phyloP scores from a whole-genome alignment of 176 grass and related monocot genomes.

The Elaeis guineensis region DNA sequence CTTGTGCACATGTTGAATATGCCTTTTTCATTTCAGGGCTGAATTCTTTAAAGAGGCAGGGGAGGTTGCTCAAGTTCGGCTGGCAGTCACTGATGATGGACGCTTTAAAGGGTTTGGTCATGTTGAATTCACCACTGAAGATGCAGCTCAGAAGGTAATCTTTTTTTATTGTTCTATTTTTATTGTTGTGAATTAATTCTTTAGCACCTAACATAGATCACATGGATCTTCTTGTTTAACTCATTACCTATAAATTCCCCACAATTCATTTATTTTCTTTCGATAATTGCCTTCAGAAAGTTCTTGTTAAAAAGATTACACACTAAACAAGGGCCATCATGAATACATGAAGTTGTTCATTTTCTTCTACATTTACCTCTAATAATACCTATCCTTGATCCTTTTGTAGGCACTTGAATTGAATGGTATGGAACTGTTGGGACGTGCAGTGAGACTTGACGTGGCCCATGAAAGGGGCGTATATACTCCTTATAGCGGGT shows the following conservation, averaged over 20 bases:
- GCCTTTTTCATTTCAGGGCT: slow-evolving; percentile 24
- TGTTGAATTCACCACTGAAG: slow-evolving; percentile 52
- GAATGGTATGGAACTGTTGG: slow-evolving; percentile 42
- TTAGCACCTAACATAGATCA: too few species aligned
- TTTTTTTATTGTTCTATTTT: not conserved
- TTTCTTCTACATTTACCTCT: not conserved
- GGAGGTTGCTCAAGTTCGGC: slow-evolving; percentile 53
- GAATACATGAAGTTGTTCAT: too few species aligned
- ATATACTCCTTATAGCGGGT: slow-evolving; percentile 56
- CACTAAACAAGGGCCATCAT: too few species aligned
- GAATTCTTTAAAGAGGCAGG: slow-evolving; percentile 57
- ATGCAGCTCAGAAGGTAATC: slow-evolving; percentile 55
- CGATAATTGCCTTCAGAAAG: slow-evolving; percentile 4
- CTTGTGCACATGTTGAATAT: too few species aligned
- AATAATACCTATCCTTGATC: not conserved
- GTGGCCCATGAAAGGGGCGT: slow-evolving; percentile 41
- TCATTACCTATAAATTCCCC: not conserved
- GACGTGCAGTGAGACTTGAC: slow-evolving; percentile 56
- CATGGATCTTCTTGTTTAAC: too few species aligned
- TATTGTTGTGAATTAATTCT: too few species aligned
- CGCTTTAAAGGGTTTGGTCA: slow-evolving; percentile 49
- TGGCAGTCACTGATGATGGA: slow-evolving; percentile 51
- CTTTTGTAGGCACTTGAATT: slow-evolving; percentile 42
- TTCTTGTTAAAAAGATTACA: slow-evolving; percentile 2
- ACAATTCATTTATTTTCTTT: not conserved